These are phyloP conservation scores for Eucalyptus cloeziana DNA, from an alignment of 345 rosid genomes.

Conservation along the genomic window DNA sequence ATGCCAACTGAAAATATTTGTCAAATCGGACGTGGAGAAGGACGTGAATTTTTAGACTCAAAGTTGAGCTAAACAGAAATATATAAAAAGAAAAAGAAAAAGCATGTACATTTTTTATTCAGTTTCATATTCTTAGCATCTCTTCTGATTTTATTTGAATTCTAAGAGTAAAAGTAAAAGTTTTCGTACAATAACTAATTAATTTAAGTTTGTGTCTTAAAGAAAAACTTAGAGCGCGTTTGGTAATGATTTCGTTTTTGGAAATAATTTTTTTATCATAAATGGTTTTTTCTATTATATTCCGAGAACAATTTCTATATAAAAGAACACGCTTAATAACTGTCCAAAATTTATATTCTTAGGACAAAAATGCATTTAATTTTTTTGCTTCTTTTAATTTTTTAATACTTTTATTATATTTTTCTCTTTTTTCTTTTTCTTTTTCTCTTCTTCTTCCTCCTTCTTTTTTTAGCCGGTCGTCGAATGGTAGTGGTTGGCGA, in stretches of 20 bases:
- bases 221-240: background rate
- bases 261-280: rapidly evolving
- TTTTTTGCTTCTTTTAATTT: too few species aligned
- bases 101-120: background rate
- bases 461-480: too few species aligned
- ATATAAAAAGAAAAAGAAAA: background rate
- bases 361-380: too few species aligned
- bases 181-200: background rate
- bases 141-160: background rate
- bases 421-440: too few species aligned
- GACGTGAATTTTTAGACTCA: background rate
- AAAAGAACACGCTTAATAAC: too few species aligned
- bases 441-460: too few species aligned
- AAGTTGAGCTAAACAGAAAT: background rate
- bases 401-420: too few species aligned
- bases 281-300: too few species aligned
- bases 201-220: background rate
- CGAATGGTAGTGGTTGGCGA: rapidly evolving
- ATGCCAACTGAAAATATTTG: background rate
- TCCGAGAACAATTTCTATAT: too few species aligned
- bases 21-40: background rate
- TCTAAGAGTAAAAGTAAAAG: background rate
- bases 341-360: too few species aligned
- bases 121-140: background rate
- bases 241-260: rapidly evolving